Base-by-base conservation (phyloP, 306 rosid genomes). In the Corylus avellana region DNA sequence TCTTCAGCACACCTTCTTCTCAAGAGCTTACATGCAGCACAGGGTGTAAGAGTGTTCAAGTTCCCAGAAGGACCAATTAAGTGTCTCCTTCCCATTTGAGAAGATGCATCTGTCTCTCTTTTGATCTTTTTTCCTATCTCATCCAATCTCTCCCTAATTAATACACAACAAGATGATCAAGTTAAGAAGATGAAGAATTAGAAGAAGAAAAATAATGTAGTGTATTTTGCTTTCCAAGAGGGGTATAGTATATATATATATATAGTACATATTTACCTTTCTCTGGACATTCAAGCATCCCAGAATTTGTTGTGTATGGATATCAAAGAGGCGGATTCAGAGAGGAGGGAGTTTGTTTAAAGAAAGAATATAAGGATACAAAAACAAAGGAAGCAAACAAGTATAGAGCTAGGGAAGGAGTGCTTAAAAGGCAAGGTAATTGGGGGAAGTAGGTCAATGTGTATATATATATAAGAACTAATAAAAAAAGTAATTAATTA, bases 1-100 rank as follows among this genome's bases (percentile, higher is more conserved):
- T 94, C 97, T 72, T 92, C 94, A 72, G 97, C 95, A 79, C 98
- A 94, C 57, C 97, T 88, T 88, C 98, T 86, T 86, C 98, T 92
- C 81, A 92, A 55, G 48, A 92, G 97, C 90, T 94, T 94, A 77
- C 98, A 94, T 50, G 98, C 98, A 74, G 98, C 98, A 66, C 98
- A 94, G 37, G 98, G 98, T 8, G 93, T 92, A 29, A 94, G 86
- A 48, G 90, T 84, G 87, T 94, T 94, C 75, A 94, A 86, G 62
- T 88, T 84, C 77, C 92, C 94, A 39, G 82, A 25, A 22, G 73
- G 89, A 75, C 90, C 91, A 77, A 78, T 80, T 35, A 86, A 75
- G 57, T 82, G 85, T 58, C 83, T 91, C 83, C 89, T 81, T 77
- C 89, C 94, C 93, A 91, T 90, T 81, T 86, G 80, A 63, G 75